phyloP scores from a whole-genome alignment of 495 filamentous ascomycete genomes.

The Neurospora sp. region DNA sequence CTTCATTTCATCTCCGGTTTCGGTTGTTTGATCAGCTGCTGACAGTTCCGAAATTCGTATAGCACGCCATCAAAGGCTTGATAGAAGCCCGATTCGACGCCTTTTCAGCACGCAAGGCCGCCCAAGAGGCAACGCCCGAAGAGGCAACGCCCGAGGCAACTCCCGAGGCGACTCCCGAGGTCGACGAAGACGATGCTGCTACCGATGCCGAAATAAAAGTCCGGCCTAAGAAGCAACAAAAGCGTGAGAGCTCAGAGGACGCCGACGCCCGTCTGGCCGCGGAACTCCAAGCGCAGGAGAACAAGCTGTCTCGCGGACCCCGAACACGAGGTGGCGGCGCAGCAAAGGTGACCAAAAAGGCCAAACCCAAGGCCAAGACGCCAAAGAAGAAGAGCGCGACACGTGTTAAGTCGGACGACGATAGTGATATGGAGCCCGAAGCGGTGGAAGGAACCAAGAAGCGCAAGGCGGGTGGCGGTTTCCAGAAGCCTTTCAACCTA shows the following conservation, averaged over 20 bases:
- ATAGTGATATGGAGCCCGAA: slow-evolving; percentile 60
- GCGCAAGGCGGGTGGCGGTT: slow-evolving; percentile 38
- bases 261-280: slow-evolving; percentile 81
- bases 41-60: not conserved
- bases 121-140: slow-evolving; percentile 10
- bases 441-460: slow-evolving; percentile 43
- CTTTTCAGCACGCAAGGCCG: slow-evolving; percentile 13
- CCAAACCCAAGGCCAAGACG: slow-evolving; percentile 31
- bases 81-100: slow-evolving; percentile 90
- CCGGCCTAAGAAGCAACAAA: slow-evolving; percentile 45
- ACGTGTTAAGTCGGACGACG: slow-evolving; percentile 66
- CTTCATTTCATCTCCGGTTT: too few species aligned
- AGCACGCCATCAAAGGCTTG: slow-evolving; percentile 72
- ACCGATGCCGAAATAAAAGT: slow-evolving; percentile 40
- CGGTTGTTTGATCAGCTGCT: slow-evolving; percentile 3
- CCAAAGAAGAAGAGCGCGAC: slow-evolving; percentile 70
- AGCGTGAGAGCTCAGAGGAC: slow-evolving; percentile 50
- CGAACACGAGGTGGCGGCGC: slow-evolving; percentile 57
- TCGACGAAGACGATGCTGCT: slow-evolving; percentile 22
- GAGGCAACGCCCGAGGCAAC: slow-evolving; percentile 24
- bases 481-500: slow-evolving; percentile 43
- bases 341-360: slow-evolving; percentile 30
- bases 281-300: slow-evolving; percentile 85
- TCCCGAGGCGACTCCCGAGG: slow-evolving; percentile 23
- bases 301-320: slow-evolving; percentile 51